phyloP scores from a whole-genome alignment of 2,329 filamentous ascomycete species.

The Microsporum canis region DNA sequence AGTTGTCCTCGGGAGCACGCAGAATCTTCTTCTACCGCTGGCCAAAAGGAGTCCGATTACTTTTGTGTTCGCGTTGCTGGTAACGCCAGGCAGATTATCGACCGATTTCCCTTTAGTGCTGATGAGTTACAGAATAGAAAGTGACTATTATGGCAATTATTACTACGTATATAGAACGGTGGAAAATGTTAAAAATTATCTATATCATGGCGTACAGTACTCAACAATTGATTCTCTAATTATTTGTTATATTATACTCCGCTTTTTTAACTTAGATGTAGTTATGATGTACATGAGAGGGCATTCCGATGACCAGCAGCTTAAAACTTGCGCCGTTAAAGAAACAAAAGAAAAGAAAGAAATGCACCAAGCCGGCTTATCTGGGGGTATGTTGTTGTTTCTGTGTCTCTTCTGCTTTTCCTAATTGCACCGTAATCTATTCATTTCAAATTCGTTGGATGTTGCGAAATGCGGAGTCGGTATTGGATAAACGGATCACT shows the following conservation, averaged over 20 bases:
- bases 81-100: conserved; percentile 17
- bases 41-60: conserved; percentile 13
- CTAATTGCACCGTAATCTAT: neutral
- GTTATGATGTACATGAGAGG: neutral
- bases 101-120: conserved; percentile 14
- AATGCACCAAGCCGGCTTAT: neutral
- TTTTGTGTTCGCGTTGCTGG: conserved; percentile 20
- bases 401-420: too few relatives aligned
- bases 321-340: too few relatives aligned
- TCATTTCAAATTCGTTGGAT: neutral
- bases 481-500: conserved; percentile 13
- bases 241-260: neutral
- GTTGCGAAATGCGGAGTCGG: neutral
- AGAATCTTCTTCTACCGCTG: neutral
- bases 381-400: neutral
- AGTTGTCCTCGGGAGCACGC: neutral
- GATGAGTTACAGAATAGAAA: neutral
- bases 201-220: too few relatives aligned
- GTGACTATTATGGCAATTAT: neutral
- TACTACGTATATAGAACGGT: too few relatives aligned
- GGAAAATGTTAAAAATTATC: too few relatives aligned
- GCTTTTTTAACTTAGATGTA: neutral
- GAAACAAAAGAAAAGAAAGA: too few relatives aligned
- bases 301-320: too few relatives aligned
- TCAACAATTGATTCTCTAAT: neutral